A percentile compares a stretch with the other conserved stretches of the same genome.
Evolutionary conservation across 1,284 basidiomycete genomes (phyloP).

Genomic region (Ganoderma boninense): DNA sequence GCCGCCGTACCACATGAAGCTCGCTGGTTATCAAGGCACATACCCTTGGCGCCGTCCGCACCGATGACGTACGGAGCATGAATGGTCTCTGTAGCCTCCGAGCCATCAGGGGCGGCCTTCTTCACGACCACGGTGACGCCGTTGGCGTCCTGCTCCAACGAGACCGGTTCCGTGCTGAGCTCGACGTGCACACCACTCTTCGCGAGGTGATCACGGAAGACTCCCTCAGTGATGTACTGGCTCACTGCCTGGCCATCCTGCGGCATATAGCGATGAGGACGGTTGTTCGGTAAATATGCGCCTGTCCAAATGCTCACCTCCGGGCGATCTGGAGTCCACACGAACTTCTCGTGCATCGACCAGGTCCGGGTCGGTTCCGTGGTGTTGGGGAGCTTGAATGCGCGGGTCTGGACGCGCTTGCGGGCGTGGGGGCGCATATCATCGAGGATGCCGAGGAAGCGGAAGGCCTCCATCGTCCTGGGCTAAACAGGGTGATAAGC

Average conservation of each 20-base stretch:
- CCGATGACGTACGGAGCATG: conserved; percentile 43
- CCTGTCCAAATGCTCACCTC: conserved; percentile 26
- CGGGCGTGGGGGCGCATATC: conserved; percentile 20
- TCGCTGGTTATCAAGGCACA: neutral
- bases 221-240: conserved; percentile 40
- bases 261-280: neutral
- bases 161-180: conserved; percentile 38
- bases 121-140: conserved; percentile 33
- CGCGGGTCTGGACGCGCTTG: conserved; percentile 14
- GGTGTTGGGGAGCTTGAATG: conserved; percentile 34
- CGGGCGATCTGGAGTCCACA: conserved; percentile 33
- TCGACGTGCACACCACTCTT: conserved; percentile 41
- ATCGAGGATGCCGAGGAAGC: conserved; percentile 32
- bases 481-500: conserved; percentile 21
- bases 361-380: conserved; percentile 24
- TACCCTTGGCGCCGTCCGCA: conserved; percentile 49
- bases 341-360: conserved; percentile 15
- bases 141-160: conserved; percentile 37
- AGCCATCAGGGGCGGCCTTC: conserved; percentile 10
- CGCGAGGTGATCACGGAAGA: conserved; percentile 42
- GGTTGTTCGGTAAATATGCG: neutral
- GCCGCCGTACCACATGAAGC: neutral
- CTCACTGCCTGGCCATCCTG: conserved; percentile 28
- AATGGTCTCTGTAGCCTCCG: conserved; percentile 27
- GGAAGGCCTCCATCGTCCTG: conserved; percentile 34